A percentile compares a stretch with the other conserved stretches of the same genome.
Conservation (phyloP, 2,329 filamentous ascomycete genomes). For the Aspergillus ochraceus region DNA sequence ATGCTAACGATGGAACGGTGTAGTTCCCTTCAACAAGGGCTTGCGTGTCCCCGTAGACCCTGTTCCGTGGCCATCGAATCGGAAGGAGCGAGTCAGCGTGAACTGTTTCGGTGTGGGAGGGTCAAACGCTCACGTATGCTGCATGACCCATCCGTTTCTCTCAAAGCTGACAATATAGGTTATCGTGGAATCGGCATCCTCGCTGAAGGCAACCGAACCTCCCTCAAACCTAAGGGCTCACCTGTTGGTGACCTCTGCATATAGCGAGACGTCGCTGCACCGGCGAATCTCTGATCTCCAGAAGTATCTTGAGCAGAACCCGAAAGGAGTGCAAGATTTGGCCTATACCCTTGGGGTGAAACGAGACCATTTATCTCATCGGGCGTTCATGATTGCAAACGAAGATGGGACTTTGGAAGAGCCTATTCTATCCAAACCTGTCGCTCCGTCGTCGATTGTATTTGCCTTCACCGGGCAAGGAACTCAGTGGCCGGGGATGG, state of each 20-base stretch:
- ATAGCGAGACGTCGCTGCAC: neutral
- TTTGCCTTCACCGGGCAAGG: conserved; percentile 31
- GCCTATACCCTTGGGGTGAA: neutral
- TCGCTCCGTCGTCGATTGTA: neutral
- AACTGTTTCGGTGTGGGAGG: conserved; percentile 29
- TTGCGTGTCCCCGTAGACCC: conserved; percentile 5
- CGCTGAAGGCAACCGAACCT: neutral
- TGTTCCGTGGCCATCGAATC: conserved; percentile 18
- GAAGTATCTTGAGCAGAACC: neutral
- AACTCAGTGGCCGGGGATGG: conserved; percentile 20
- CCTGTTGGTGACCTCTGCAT: neutral
- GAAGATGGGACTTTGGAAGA: neutral
- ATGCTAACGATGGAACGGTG: neutral
- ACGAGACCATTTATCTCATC: neutral
- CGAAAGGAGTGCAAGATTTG: neutral
- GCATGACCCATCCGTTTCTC: neutral
- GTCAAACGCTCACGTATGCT: conserved; percentile 10
- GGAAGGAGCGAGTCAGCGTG: conserved; percentile 20
- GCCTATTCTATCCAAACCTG: neutral
- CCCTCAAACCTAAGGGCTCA: neutral
- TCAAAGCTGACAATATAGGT: neutral
- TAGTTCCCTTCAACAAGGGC: conserved; percentile 12
- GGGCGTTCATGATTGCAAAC: neutral
- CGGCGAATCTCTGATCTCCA: neutral
- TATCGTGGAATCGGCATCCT: neutral